Percentiles rank a stretch among this genome's conserved stretches.
phyloP scores from a whole-genome alignment of 2,329 filamentous ascomycete genomes.

The Clarireedia sp. region DNA sequence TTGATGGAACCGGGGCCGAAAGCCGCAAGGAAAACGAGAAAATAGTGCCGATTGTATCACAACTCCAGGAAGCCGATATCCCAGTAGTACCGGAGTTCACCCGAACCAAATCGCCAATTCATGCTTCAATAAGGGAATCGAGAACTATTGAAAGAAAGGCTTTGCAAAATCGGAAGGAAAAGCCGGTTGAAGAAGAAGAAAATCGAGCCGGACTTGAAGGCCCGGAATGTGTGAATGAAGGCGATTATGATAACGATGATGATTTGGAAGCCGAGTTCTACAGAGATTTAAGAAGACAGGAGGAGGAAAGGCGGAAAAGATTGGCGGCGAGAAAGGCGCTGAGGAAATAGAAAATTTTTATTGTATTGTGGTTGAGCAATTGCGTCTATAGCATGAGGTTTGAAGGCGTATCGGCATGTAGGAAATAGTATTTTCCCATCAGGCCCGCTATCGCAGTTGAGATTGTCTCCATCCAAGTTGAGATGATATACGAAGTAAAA shows the following conservation, averaged over 20 bases:
- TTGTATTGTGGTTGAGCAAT: not conserved
- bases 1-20: not conserved
- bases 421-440: too few species aligned
- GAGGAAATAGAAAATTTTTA: not conserved
- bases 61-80: too few species aligned
- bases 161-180: not conserved
- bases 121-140: not conserved
- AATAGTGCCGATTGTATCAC: too few species aligned
- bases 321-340: not conserved
- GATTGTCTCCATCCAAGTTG: too few species aligned
- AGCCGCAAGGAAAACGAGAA: too few species aligned
- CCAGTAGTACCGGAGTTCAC: too few species aligned
- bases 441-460: too few species aligned
- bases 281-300: not conserved
- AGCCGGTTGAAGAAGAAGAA: not conserved
- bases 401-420: too few species aligned
- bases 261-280: slow-evolving; percentile 2
- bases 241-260: slow-evolving; percentile 5
- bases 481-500: too few species aligned
- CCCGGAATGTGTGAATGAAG: not conserved
- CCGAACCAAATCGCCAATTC: too few species aligned
- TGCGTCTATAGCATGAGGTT: too few species aligned
- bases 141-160: not conserved
- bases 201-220: not conserved
- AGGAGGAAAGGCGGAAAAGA: not conserved